Base-by-base conservation (phyloP, 768 basidiomycete species). In the Russula dissimulans region DNA sequence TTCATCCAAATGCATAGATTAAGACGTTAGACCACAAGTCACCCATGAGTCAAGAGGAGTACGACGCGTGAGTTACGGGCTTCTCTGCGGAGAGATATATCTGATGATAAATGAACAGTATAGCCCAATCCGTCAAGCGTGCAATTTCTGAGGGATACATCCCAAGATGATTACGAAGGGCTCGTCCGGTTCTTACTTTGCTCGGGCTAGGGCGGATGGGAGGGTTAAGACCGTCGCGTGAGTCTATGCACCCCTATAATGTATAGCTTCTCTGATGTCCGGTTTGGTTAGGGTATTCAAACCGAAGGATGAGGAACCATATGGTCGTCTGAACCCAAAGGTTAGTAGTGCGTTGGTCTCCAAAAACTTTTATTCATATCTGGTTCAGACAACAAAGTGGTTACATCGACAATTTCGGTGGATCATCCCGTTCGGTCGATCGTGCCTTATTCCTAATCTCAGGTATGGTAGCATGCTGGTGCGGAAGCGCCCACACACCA, bases 161-260 rank as follows among this genome's bases (percentile, higher is more conserved):
- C 92, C 92, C 10, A 91, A 92, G 71, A 89, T 95, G 83, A 95
- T 95, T 52, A 73, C 81, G 5, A 93, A 92, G 68, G 93, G 93
- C 11, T 91, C 89, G 2, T 90, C 87, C 5, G 93, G 93, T 0
- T 91, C 89, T 48, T 95, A 95, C 72, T 95, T 95, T 72, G 91
- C 89, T n/a, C 82, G 89, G 59, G 82, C 85, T 1, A 91, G 87
- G 72, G 74, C 77, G n/a, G 87, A 89, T 14, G 87, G 86, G 22
- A 77, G 79, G 47, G 79, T 91, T 7, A 86, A 88, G 63, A 91
- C 87, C 14, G 85, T 92, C 46, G 89, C 86, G 89, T 90, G 68
- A 71, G 88, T 75, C 14, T 9, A 8, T 41, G 49, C 38, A 32
- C 18, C 12, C 17, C 22, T 60, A 26, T 31, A 46, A 43, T 46